Conservation (phyloP, 495 filamentous ascomycete species). For the Aspergillus haitiensis region DNA sequence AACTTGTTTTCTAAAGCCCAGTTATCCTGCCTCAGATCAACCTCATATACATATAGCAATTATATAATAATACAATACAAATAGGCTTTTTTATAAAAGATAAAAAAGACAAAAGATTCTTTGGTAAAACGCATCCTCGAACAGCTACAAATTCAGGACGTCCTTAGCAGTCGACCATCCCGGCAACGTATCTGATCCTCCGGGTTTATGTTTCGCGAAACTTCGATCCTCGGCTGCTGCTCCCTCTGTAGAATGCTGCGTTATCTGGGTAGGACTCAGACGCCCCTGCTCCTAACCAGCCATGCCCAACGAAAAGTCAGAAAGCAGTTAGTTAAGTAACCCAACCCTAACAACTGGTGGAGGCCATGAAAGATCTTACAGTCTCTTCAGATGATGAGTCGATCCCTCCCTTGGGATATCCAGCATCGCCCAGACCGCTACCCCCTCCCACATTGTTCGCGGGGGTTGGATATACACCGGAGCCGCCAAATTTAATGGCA, state of each 20-base stretch:
- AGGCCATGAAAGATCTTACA: not conserved
- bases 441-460: conserved; percentile 12
- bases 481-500: not conserved
- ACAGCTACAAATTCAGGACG: not conserved
- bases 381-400: not conserved
- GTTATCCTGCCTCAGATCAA: no score
- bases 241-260: no score
- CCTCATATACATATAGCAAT: no score
- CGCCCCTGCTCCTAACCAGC: no score
- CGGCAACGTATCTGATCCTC: conserved; percentile 9
- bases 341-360: not conserved
- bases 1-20: no score
- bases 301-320: no score
- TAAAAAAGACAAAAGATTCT: no score
- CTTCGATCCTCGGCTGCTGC: not conserved
- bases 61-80: no score
- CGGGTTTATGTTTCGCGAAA: conserved; percentile 11
- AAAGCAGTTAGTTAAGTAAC: not conserved
- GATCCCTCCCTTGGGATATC: conserved; percentile 6
- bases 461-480: conserved; percentile 11
- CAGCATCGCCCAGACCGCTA: conserved; percentile 4
- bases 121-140: no score
- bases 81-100: no score
- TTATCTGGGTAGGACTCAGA: no score
- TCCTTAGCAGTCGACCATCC: conserved; percentile 12